phyloP scores from a whole-genome alignment of 2,329 filamentous ascomycete genomes.

The Cadophora sp. region DNA sequence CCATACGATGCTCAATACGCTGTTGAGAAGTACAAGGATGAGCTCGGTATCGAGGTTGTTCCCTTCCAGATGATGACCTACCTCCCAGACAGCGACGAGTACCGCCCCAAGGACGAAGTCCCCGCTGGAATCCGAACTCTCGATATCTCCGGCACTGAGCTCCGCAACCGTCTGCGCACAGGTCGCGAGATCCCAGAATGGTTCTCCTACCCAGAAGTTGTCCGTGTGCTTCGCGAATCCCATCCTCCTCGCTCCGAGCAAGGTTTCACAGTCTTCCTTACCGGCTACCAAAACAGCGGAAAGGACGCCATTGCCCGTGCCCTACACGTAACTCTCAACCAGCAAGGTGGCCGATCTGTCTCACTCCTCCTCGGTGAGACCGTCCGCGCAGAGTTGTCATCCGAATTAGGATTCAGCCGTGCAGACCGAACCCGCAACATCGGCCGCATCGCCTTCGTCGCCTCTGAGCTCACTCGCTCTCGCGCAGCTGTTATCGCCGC shows the following conservation, averaged over 20 bases:
- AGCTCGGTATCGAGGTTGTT: constrained; percentile 98
- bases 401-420: constrained; percentile 92
- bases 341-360: constrained; percentile 94
- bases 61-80: constrained; percentile 99
- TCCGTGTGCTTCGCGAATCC: constrained; percentile 93
- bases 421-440: constrained; percentile 96
- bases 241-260: constrained; percentile 90
- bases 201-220: constrained; percentile 99
- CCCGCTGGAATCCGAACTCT: constrained; percentile 81
- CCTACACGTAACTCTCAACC: constrained; percentile 95
- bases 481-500: constrained; percentile 95
- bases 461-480: constrained; percentile 89
- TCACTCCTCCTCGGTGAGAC: constrained; percentile 95
- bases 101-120: constrained; percentile 91
- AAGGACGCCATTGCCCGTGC: constrained; percentile 97
- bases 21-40: constrained; percentile 93
- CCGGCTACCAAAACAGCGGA: constrained; percentile 94
- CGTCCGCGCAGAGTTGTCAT: constrained; percentile 89
- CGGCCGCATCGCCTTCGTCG: constrained; percentile 93
- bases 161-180: constrained; percentile 87
- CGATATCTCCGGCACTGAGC: constrained; percentile 88
- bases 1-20: constrained; percentile 97
- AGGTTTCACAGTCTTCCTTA: constrained; percentile 98
- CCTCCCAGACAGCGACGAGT: constrained; percentile 96
- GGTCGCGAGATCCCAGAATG: constrained; percentile 97